A percentile compares a stretch with the other conserved stretches of the same genome.
Evolutionary conservation across 805 yeast genomes (phyloP).

Genomic region (Komagataella kurtzmanii): DNA sequence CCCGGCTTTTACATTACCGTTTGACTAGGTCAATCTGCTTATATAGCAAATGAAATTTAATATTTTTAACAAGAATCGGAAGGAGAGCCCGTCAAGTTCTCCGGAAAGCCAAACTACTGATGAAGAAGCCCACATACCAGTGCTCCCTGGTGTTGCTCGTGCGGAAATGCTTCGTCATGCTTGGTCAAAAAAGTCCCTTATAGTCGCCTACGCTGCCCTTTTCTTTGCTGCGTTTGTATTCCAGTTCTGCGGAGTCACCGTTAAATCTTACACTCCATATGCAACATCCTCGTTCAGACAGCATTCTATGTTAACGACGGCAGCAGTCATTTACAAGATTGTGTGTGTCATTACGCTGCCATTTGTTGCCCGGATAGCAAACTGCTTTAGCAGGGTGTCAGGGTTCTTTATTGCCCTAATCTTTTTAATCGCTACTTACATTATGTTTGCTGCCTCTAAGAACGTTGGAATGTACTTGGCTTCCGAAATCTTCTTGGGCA

Average conservation of each 20-base stretch:
- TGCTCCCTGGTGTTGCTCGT: neutral
- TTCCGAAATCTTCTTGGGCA: constrained; percentile 16
- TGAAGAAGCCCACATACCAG: neutral
- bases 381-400: constrained; percentile 17
- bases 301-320: neutral
- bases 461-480: constrained; percentile 15
- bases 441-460: constrained; percentile 14
- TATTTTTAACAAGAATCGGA: neutral
- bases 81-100: neutral
- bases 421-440: constrained; percentile 13
- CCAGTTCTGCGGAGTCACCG: neutral
- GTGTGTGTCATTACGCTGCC: neutral
- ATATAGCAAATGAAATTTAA: neutral
- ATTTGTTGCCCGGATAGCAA: constrained; percentile 11
- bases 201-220: neutral
- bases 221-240: neutral
- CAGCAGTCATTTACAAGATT: neutral
- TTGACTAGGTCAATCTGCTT: too few relatives aligned
- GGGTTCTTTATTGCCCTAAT: constrained; percentile 12
- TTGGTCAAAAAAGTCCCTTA: neutral
- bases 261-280: neutral
- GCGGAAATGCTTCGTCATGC: neutral
- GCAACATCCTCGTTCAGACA: neutral
- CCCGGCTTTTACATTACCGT: too few relatives aligned
- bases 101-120: neutral